These are phyloP conservation scores for Citrus mangshanensis DNA, from an alignment of 345 rosid genomes.

Conservation along the genomic window DNA sequence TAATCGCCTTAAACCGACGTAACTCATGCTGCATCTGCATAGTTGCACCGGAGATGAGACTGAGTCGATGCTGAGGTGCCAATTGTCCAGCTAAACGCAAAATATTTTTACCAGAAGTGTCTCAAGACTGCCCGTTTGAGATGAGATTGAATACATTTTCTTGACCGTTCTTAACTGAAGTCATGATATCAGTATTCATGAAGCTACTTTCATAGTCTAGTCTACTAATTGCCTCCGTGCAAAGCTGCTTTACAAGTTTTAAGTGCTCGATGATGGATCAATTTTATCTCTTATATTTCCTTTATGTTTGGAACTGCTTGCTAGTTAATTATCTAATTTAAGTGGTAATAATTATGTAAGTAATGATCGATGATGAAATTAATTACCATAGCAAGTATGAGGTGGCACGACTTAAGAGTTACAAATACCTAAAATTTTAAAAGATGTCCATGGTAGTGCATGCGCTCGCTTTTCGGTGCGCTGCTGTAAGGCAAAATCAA, in stretches of 20 bases:
- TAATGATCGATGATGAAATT: no score
- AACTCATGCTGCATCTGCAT: slow-evolving; percentile 29
- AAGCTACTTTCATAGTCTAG: background rate
- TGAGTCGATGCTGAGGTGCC: slow-evolving; percentile 20
- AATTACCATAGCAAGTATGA: no score
- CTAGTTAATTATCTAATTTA: no score
- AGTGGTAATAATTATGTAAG: background rate
- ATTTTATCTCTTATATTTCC: no score
- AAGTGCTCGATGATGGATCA: no score
- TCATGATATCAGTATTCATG: background rate
- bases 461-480: no score
- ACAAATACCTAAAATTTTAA: no score
- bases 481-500: no score
- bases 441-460: no score
- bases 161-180: background rate
- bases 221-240: background rate
- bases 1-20: slow-evolving; percentile 29
- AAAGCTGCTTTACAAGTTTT: background rate
- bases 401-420: no score
- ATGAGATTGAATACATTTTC: background rate
- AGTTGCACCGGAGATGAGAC: slow-evolving; percentile 20
- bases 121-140: background rate
- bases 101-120: slow-evolving; percentile 10
- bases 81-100: slow-evolving; percentile 28
- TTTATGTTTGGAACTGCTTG: no score